Evolutionary conservation across 2,329 filamentous ascomycete species (phyloP).

Genomic region (Verticillium isaacii): DNA sequence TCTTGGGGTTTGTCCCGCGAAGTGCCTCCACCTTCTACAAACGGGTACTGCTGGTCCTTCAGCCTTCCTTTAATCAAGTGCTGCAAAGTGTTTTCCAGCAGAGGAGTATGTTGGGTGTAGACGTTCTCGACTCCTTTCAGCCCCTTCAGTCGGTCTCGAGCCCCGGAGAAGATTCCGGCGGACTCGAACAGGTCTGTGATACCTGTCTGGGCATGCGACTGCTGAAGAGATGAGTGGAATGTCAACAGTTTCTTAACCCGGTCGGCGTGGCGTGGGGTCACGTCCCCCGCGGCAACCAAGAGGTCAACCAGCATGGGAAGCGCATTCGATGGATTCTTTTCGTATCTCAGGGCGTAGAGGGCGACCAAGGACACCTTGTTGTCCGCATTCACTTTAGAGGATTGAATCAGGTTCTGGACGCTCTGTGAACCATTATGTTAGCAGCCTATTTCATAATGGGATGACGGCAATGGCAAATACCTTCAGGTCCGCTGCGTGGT

Average conservation of each 20-base stretch:
- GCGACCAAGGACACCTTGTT: slow-evolving; percentile 88
- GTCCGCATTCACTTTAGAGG: slow-evolving; percentile 68
- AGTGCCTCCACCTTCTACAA: slow-evolving; percentile 80
- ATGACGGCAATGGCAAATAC: slow-evolving; percentile 35
- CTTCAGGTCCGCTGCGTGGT: slow-evolving; percentile 87
- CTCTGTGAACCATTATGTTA: slow-evolving; percentile 41
- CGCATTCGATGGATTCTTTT: slow-evolving; percentile 78
- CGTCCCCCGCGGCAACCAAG: slow-evolving; percentile 75
- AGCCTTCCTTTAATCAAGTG: slow-evolving; percentile 89
- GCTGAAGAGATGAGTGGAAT: slow-evolving; percentile 84
- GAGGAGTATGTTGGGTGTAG: slow-evolving; percentile 93
- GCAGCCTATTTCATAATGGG: neutral
- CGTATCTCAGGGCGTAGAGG: slow-evolving; percentile 91
- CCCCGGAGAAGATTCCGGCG: slow-evolving; percentile 83
- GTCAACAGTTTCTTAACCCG: slow-evolving; percentile 76
- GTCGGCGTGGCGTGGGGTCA: slow-evolving; percentile 70
- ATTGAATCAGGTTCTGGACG: slow-evolving; percentile 81
- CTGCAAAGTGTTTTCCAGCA: slow-evolving; percentile 81
- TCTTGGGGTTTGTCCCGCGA: slow-evolving; percentile 96
- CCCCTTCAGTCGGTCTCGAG: slow-evolving; percentile 84
- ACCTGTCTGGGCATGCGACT: slow-evolving; percentile 67
- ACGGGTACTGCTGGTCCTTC: slow-evolving; percentile 84
- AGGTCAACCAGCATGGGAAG: slow-evolving; percentile 83
- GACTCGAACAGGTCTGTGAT: slow-evolving; percentile 92
- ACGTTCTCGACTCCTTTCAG: slow-evolving; percentile 98